A percentile compares a stretch with the other conserved stretches of the same genome.
Conservation (phyloP, 192 early-diverging fungal genomes). For the Backusella psychrophila region DNA sequence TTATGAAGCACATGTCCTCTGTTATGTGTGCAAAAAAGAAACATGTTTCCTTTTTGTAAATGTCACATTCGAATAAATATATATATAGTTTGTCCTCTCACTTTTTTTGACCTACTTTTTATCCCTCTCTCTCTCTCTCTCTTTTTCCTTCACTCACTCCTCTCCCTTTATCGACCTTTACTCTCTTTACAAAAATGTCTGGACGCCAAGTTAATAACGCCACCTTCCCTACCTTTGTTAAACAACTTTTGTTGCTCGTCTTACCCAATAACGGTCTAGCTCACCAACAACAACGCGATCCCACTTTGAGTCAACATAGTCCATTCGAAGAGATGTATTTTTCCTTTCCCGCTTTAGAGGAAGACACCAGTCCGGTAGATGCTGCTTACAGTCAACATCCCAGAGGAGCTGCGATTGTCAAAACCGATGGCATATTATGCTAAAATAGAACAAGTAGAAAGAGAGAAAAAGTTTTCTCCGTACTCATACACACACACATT, state of each 20-base stretch:
- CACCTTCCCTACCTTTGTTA: conserved; percentile 14
- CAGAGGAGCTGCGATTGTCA: background rate
- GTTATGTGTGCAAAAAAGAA: conserved; percentile 4
- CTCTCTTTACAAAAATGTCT: conserved; percentile 4
- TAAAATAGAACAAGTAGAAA: background rate
- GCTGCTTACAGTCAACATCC: conserved; percentile 8
- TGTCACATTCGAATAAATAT: conserved; percentile 1
- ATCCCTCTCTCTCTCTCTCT: background rate
- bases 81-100: conserved; percentile 6
- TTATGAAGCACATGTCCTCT: background rate
- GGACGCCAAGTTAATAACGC: conserved; percentile 1
- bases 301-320: background rate
- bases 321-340: conserved; percentile 17
- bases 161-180: background rate
- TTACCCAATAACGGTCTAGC: conserved; percentile 6
- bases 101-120: background rate
- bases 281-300: background rate
- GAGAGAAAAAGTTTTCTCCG: background rate
- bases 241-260: conserved; percentile 6
- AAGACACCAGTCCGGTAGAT: background rate
- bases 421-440: conserved; percentile 6
- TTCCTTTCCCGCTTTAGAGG: conserved; percentile 13
- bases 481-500: background rate
- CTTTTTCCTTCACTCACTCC: background rate
- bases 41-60: conserved; percentile 6